Base-by-base conservation (phyloP, 2,329 filamentous ascomycete species). In the Talaromyces sp. region DNA sequence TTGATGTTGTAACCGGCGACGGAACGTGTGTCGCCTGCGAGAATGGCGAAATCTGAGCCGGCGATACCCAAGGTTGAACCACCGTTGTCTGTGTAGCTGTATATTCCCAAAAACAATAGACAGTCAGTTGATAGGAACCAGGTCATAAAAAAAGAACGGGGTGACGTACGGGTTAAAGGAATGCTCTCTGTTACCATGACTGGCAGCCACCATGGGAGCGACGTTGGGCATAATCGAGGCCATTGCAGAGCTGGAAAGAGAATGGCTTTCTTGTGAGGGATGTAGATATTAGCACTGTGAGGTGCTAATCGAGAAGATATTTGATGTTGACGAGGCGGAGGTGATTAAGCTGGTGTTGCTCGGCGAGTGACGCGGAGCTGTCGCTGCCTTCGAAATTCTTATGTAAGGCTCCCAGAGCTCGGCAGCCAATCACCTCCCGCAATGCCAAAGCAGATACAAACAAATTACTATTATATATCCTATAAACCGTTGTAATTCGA, bases 1-100 rank as follows among this genome's bases (percentile, higher is more conserved):
- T 99, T 97, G 88, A 99, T 99, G 84, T 90, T 97, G 87, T 96
- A 99, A 75, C 96, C 95, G 67, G 91, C 90, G 61, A 93, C 96
- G 73, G 92, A 91, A 75, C 95, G 91, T 70, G 95, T 99, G 82
- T 99, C 95, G 79, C 96, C 95, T 52, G 95, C 95, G 76, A 99
- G 87, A 80, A 99, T 96, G 74, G 92, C 87, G 83, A 98, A 99
- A 82, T 96, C 91, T 74, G 88, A 87, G 69, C 96, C 95, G 44
- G 92, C 89, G 77, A 99, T 98, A 72, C 92, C 95, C 61, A 99
- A 87, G 60, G 95, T 98, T 64, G 92, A 96, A 69, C 95, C 95
- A 69, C 95, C 95, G 76, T 99, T 99, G 82, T 99, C 94, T 68
- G 95, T 96, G 80, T 99, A 99, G 64, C 80, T 82, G 64, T 54